phyloP scores from a whole-genome alignment of 1,284 basidiomycete species.

The Gomphus bonarii region DNA sequence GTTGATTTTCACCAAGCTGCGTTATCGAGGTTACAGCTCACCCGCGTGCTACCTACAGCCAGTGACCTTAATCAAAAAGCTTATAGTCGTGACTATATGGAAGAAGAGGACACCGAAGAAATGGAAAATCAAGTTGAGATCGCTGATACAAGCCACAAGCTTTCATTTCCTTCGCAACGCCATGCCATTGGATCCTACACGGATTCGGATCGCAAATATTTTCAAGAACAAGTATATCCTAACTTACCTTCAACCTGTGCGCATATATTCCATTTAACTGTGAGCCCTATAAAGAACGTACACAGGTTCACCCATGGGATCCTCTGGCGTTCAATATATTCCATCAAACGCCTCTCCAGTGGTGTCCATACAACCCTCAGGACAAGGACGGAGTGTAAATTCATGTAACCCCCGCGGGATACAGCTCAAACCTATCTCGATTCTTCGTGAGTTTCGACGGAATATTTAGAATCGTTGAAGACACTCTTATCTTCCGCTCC shows the following conservation, averaged over 20 bases:
- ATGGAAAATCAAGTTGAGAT: not conserved
- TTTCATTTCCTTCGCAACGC: not conserved
- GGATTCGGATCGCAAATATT: not conserved
- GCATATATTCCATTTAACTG: not conserved
- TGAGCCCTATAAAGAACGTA: not conserved
- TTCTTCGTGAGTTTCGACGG: constrained; percentile 46
- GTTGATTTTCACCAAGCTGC: not conserved
- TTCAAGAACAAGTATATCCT: not conserved
- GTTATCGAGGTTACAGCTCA: not conserved
- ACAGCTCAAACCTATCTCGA: constrained; percentile 56
- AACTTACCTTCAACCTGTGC: not conserved
- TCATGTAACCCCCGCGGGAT: constrained; percentile 35
- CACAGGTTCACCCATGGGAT: not conserved
- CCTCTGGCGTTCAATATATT: not conserved
- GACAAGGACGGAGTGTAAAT: constrained; percentile 15
- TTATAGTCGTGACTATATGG: not conserved
- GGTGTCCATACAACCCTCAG: not conserved
- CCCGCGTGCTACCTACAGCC: not conserved
- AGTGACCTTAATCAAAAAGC: not conserved
- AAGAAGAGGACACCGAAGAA: not conserved
- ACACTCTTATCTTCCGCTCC: not conserved
- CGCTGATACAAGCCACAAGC: not conserved
- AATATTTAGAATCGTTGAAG: not conserved
- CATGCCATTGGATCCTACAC: not conserved
- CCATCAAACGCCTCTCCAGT: not conserved